Conservation (phyloP, 768 basidiomycete species). For the Boletus eberwhitei region DNA sequence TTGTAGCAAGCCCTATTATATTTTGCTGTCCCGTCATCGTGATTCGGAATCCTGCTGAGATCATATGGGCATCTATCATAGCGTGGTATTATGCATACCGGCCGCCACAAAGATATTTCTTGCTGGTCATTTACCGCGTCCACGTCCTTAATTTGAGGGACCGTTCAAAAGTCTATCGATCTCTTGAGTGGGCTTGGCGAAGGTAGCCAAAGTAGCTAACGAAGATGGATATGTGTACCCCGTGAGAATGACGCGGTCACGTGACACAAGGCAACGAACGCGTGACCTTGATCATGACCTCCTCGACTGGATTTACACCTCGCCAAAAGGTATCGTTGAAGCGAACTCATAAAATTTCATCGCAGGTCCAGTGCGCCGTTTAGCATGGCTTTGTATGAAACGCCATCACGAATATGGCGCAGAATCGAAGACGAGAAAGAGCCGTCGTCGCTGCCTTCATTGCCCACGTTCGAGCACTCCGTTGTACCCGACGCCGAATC, state of each 20-base stretch:
- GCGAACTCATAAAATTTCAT: background rate
- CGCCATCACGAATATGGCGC: slow-evolving; percentile 81
- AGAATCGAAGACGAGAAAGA: slow-evolving; percentile 77
- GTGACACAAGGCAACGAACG: slow-evolving; percentile 21
- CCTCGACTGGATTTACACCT: background rate
- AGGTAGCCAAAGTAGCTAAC: too few species aligned
- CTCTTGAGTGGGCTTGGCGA: too few species aligned
- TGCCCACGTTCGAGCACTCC: slow-evolving; percentile 70
- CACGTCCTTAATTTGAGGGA: background rate
- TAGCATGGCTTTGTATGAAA: slow-evolving; percentile 59
- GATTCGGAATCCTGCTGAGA: background rate
- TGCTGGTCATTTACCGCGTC: background rate
- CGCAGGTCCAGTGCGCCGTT: background rate
- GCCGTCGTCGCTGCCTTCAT: slow-evolving; percentile 78
- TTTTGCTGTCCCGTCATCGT: background rate
- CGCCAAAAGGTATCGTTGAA: background rate
- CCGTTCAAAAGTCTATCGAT: background rate
- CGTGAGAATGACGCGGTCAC: slow-evolving; percentile 18
- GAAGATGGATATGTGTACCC: too few species aligned
- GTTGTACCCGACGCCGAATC: slow-evolving; percentile 36
- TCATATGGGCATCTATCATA: background rate
- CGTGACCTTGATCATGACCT: slow-evolving; percentile 10
- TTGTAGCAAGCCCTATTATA: background rate
- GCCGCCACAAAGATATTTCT: background rate
- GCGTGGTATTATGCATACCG: background rate